Base-by-base conservation (phyloP, 495 filamentous ascomycete genomes). In the Tuber aestivum region DNA sequence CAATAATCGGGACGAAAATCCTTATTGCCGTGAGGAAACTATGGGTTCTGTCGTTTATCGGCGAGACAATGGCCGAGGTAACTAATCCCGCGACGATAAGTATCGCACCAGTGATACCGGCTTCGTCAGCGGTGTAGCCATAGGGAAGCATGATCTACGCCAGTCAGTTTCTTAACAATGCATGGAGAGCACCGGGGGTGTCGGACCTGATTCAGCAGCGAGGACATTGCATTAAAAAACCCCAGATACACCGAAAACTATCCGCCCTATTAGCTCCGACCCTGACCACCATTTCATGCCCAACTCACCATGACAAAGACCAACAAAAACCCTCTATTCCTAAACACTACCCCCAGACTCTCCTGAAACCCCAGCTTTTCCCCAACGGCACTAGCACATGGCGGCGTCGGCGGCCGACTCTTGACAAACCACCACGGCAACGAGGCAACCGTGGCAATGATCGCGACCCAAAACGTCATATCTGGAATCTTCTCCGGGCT, bases 61-160 rank as follows among this genome's bases (percentile, higher is more conserved):
- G 95, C 1, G 89, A 91, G 4, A 89, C 85, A 75, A 97, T 85
- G 20, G 94, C 95, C 2, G 94, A 86, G 41, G 87, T 77, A 48
- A 97, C 85, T 14, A 99, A 89, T 35, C 95, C 95, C 74, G 94
- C 90, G 70, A 97, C 85, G 82, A 99, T 98, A n/a, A 98, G 87
- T 40, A 96, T 83, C 1, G 92, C 95, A 76, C 95, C 95, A 20
- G 92, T 92, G 83, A 97, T 93, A 71, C 95, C 95, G 56, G 95
- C 92, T 61, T 97, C 87, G 68, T 90, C 90, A 83, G 94, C 92
- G 72, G 85, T 87, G 87, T 91, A 97, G 77, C 87, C 89, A 85
- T 97, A 92, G 0, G 95, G 95, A 12, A 88, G 84, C 74, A 98
- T 88, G 83, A 98, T 92, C 82, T 79, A 18, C 44, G 8, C 5